Base-by-base conservation (phyloP, 768 basidiomycete genomes). In the Trametes gibbosa region DNA sequence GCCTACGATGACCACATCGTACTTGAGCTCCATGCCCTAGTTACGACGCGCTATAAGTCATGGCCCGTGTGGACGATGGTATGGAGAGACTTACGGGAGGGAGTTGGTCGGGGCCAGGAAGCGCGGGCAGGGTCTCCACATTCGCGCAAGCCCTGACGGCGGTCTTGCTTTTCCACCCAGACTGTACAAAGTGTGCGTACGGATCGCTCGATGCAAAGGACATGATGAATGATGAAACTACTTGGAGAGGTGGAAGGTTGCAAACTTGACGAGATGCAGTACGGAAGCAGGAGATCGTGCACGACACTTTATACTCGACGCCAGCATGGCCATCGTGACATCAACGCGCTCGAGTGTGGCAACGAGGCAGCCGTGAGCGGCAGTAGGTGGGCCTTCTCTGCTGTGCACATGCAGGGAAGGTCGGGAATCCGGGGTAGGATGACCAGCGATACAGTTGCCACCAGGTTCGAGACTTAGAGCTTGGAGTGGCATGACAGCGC, bases 1-100 rank as follows among this genome's bases (percentile, higher is more conserved):
- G 21, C 72, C 72, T n/a, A 70, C 72, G 45, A 73, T 73, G 62
- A 73, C 68, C 16, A 73, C 71, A 50, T 69, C 47, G 27, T 57
- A 51, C 27, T 39, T 23, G 17, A 25, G 25, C 25, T 27, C 23
- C 2, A 41, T 13, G 24, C n/a, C 40, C 29, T 46, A 12, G 21
- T 24, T 21, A 17, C 13, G 13, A 17, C 16, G 4, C 4, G 13
- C 37, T 39, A 39, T 39, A 6, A 14, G 37, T 14, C 16, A 13
- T 39, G 13, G 4, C 10, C 37, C 7, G 16, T 39, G 4, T 6
- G 34, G 34, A 14, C 37, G 37, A 39, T 14, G 37, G 17, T 17
- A 17, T 8, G 37, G 5, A 14, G 17, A 39, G 13, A 39, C 37
- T 39, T 39, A 39, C 37, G 13, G 37, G 37, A 5, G 37, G 37